Evolutionary conservation across 768 basidiomycete species (phyloP).

Genomic region (Podaxis rugospora): DNA sequence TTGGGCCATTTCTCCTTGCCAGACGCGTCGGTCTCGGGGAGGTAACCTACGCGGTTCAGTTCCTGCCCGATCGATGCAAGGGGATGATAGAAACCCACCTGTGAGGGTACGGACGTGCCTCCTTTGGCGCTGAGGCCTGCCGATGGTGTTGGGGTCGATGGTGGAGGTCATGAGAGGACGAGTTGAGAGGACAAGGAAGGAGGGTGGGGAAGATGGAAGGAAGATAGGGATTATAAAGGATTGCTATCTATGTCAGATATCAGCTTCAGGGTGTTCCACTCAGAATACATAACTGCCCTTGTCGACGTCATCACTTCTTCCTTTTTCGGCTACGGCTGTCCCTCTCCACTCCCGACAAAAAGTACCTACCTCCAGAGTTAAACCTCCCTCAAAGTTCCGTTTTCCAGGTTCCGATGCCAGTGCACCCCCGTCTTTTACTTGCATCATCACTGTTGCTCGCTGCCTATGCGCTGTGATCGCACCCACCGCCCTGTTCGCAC

Average conservation of each 20-base stretch:
- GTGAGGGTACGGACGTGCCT: slow-evolving; percentile 70
- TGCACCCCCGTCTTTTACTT: not conserved
- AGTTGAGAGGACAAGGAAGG: slow-evolving; percentile 8
- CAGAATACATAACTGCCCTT: not conserved
- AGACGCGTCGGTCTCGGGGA: slow-evolving; percentile 69
- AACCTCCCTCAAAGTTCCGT: not conserved
- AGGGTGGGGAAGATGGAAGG: slow-evolving; percentile 10
- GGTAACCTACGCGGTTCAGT: slow-evolving; percentile 49
- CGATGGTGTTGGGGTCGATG: slow-evolving; percentile 62
- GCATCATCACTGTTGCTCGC: not conserved
- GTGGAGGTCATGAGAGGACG: slow-evolving; percentile 53
- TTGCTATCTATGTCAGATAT: slow-evolving; percentile 8
- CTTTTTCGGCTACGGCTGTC: not conserved
- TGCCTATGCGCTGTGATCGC: not conserved
- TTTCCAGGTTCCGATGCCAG: not conserved
- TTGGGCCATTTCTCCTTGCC: slow-evolving; percentile 86
- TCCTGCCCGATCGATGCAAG: not conserved
- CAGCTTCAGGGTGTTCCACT: slow-evolving; percentile 2
- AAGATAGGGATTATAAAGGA: slow-evolving; percentile 3
- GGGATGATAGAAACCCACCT: slow-evolving; percentile 28
- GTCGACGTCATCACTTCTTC: slow-evolving; percentile 1
- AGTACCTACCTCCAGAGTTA: not conserved
- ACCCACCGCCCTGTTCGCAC: not conserved
- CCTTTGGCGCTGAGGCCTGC: slow-evolving; percentile 53
- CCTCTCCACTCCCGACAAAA: too few species aligned